Evolutionary conservation across 805 yeast genomes (phyloP).

Genomic region (Candida boidinii): DNA sequence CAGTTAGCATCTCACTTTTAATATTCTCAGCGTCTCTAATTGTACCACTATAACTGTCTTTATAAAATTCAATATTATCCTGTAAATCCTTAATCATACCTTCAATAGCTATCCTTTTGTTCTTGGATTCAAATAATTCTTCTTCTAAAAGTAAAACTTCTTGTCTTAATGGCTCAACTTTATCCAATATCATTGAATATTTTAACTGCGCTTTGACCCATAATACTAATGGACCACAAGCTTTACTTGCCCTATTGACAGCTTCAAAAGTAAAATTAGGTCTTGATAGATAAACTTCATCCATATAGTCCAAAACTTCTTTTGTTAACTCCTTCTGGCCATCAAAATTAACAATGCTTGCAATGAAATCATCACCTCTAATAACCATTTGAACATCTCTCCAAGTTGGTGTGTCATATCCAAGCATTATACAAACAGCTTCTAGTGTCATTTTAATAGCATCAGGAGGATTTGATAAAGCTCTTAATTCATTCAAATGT

Average conservation of each 20-base stretch:
- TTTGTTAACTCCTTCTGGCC: conserved; percentile 48
- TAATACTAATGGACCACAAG: conserved; percentile 83
- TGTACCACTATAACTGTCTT: conserved; percentile 58
- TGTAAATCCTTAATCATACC: conserved; percentile 76
- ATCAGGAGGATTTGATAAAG: conserved; percentile 87
- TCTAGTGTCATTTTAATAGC: conserved; percentile 81
- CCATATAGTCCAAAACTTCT: conserved; percentile 48
- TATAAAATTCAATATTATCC: conserved; percentile 57
- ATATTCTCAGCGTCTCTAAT: conserved; percentile 74
- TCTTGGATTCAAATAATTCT: conserved; percentile 52
- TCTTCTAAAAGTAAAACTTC: conserved; percentile 57
- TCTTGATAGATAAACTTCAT: conserved; percentile 47
- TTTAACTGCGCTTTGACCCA: conserved; percentile 90
- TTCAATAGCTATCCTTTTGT: conserved; percentile 65
- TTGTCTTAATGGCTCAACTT: conserved; percentile 61
- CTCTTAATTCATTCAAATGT: conserved; percentile 80
- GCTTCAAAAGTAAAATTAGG: conserved; percentile 62
- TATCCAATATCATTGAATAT: conserved; percentile 63
- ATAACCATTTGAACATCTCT: conserved; percentile 75
- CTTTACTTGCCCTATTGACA: conserved; percentile 85
- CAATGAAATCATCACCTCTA: conserved; percentile 79
- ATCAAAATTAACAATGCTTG: conserved; percentile 70
- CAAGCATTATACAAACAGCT: conserved; percentile 78
- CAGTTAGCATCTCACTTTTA: conserved; percentile 59
- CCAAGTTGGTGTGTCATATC: conserved; percentile 63